Evolutionary conservation across 768 basidiomycete genomes (phyloP), one percentile per base, ranked within the genome.

Genomic region (Suillus cothurnatus): DNA sequence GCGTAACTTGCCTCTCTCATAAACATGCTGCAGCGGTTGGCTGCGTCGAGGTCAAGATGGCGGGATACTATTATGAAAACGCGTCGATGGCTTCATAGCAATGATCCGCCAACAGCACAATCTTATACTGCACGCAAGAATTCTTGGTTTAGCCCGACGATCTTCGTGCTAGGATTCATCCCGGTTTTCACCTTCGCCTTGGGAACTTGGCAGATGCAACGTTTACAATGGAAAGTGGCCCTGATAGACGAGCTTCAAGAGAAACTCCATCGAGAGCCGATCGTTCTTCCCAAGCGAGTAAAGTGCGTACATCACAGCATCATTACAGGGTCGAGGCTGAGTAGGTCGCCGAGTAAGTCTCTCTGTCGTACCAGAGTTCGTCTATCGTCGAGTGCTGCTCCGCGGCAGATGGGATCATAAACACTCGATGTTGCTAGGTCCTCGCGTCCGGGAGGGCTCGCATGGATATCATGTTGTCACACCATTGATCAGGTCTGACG

Each of bases 171-270:
- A 65, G 93, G 93, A 38, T 85, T 92, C 69, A 92, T 97, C 63
- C 97, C 97, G 1, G 80, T 98, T 66, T 89, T 97, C 73, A 94
- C 95, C 0, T 94, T 95, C 69, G 91, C 84, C 19, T 81, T 99
- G 66, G 97, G 97, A 21, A 86, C 88, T 23, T 99, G 97, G 97
- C 97, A 99, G 78, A 81, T 99, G 38, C 86, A 93, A 70, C 87
- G 97, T 57, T 84, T 99, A 36, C 86, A 93, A 75, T 99, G 97
- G 97, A 99, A 99, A 78, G 81, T 97, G 53, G 86, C 87, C 61
- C 83, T 99, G 60, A 98, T 99, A 67, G 93, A 97, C 69, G 93
- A 98, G 71, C 82, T 99, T 41, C 92, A 97, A 74, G 89, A 93
- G 77, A 97, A 97, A 78, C 79, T 99, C 41, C 84, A 90, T 67